Percentiles rank a stretch among this genome's conserved stretches.
These are phyloP conservation scores for Hypoxylon sp. DNA, from an alignment of 2,329 filamentous ascomycete genomes.

Conservation along the genomic window DNA sequence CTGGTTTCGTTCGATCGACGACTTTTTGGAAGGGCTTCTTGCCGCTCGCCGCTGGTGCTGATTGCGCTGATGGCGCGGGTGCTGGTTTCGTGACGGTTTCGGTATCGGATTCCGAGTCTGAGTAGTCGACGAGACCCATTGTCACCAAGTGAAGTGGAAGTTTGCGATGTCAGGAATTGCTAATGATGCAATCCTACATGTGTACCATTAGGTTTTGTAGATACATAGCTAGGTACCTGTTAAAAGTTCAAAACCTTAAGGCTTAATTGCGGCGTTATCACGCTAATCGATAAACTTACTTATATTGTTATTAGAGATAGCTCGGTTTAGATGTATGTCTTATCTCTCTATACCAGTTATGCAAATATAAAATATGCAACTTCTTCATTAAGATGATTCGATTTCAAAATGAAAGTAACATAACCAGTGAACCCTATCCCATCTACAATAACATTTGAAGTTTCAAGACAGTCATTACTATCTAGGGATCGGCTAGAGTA, in stretches of 20 bases:
- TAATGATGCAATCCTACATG: conserved; percentile 15
- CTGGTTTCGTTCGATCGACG: conserved; percentile 83
- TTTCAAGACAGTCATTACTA: too few species aligned
- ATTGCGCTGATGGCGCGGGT: conserved; percentile 51
- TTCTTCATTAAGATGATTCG: too few species aligned
- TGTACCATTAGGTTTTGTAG: neutral
- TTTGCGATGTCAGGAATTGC: conserved; percentile 25
- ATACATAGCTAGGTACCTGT: too few species aligned
- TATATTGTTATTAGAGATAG: neutral
- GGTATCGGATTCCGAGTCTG: conserved; percentile 86
- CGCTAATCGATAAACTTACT: neutral
- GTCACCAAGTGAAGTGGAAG: conserved; percentile 12
- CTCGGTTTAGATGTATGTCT: neutral
- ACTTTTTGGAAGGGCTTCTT: conserved; percentile 83
- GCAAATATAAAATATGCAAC: neutral
- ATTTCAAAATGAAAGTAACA: too few species aligned
- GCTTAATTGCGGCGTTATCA: conserved; percentile 36
- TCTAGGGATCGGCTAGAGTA: too few species aligned
- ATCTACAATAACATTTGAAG: too few species aligned
- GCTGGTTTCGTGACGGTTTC: conserved; percentile 67
- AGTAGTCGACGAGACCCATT: conserved; percentile 88
- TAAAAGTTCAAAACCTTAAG: conserved; percentile 12
- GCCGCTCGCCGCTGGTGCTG: conserved; percentile 51
- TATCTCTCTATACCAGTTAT: neutral
- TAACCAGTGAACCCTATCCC: too few species aligned